Base-by-base conservation (phyloP, 331 rosid genomes). In the Malus hybrid region DNA sequence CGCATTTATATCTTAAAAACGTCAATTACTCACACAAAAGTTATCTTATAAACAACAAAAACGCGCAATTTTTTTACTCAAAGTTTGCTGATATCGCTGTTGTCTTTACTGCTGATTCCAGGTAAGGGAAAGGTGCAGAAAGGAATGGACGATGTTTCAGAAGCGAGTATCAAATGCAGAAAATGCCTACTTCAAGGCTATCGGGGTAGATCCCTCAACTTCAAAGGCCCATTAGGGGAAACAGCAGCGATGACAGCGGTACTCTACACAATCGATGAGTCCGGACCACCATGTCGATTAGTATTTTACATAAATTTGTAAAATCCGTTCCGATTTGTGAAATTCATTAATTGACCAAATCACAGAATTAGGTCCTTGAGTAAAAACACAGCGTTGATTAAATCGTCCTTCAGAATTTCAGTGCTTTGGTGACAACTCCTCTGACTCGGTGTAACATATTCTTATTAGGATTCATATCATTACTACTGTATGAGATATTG, bases 121-220 rank as follows among this genome's bases (percentile, higher is more conserved):
- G 97, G 97, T 94, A 73, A 90, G 90, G 79, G 95, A 92, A 68
- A 87, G 99, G 85, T 94, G 97, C 82, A 84, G 86, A 63, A 91
- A 88, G 87, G 99, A 94, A 79, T 90, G 97, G 99, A 81, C 89
- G 7, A 90, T 94, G 96, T 94, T 94, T 68, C 95, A 85, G 78
- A 86, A 77, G 58, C 86, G 96, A 28, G 60, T 94, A 26, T 73
- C 92, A 9, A 90, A 80, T 62, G 96, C 99, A 26, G 96, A 92
- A 75, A 86, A 34, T 70, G 87, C 85, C 0, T 94, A 94, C 75
- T 92, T 86, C 83, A 86, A 80, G 42, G 72, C 87, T 62, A 71
- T 78, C 75, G 96, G 86, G 78, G 68, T 82, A 15, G 83, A 82
- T 74, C 82, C 85, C 70, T 80, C 88, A 57, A 63, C 85, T 80